These are phyloP conservation scores for Chalaropsis ovoidea DNA, from an alignment of 2,329 filamentous ascomycete species.

Conservation along the genomic window DNA sequence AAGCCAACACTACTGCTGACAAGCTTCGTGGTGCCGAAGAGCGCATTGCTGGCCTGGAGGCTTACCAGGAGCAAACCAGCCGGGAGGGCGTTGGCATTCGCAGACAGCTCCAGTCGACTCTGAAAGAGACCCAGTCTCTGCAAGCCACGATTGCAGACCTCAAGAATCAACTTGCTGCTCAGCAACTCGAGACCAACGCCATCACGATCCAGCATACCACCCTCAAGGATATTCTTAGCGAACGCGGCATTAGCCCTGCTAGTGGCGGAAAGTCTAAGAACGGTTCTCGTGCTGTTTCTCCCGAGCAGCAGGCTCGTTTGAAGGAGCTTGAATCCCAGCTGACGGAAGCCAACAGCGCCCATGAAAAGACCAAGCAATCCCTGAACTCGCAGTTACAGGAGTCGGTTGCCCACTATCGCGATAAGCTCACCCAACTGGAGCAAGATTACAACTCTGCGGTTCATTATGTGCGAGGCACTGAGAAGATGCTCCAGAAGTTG, in stretches of 20 bases:
- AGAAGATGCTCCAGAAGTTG: conserved; percentile 98
- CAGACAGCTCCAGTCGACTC: conserved; percentile 73
- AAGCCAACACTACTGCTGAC: conserved; percentile 76
- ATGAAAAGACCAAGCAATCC: conserved; percentile 71
- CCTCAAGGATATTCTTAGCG: conserved; percentile 81
- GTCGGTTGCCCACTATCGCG: conserved; percentile 78
- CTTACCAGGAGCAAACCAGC: conserved; percentile 94
- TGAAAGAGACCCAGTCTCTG: conserved; percentile 74
- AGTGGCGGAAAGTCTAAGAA: conserved; percentile 57
- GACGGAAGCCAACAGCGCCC: conserved; percentile 61
- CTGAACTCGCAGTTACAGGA: conserved; percentile 75
- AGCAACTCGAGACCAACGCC: conserved; percentile 90
- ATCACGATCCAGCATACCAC: conserved; percentile 85
- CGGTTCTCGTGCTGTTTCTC: conserved; percentile 61
- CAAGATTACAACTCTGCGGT: conserved; percentile 97
- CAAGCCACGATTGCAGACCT: conserved; percentile 72
- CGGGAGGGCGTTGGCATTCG: conserved; percentile 83
- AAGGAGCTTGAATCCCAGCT: conserved; percentile 84
- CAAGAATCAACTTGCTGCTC: conserved; percentile 69
- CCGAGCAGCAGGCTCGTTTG: conserved; percentile 66
- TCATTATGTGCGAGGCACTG: conserved; percentile 94
- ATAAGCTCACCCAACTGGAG: conserved; percentile 86
- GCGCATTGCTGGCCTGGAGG: conserved; percentile 88
- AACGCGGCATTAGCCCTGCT: conserved; percentile 75
- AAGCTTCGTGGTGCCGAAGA: conserved; percentile 89